Percentiles rank a stretch among this genome's conserved stretches.
Conservation (phyloP, 495 filamentous ascomycete genomes). For the Neurospora cerealis region DNA sequence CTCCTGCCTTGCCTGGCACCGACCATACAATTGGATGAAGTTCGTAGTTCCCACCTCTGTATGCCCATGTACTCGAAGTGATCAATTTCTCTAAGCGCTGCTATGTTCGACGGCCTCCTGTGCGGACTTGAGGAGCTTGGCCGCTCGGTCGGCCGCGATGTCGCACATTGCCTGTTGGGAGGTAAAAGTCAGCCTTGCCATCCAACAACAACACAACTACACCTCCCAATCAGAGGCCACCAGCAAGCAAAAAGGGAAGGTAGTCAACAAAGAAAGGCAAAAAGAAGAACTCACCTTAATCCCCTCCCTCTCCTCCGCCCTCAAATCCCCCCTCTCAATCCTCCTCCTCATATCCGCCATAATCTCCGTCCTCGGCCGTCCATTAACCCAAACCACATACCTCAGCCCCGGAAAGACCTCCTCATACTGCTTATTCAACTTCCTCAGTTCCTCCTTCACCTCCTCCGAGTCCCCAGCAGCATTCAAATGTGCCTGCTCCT, state of each 20-base stretch:
- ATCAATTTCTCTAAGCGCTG: not conserved
- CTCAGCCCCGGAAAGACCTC: constrained; percentile 67
- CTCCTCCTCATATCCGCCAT: constrained; percentile 78
- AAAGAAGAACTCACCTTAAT: constrained; percentile 56
- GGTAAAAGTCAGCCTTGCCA: not conserved
- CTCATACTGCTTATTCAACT: constrained; percentile 77
- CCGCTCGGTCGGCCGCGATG: constrained; percentile 36
- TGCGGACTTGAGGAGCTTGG: constrained; percentile 26
- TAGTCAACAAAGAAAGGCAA: too few species aligned
- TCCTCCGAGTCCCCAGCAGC: constrained; percentile 13
- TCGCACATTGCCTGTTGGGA: constrained; percentile 38
- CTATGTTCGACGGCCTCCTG: constrained; percentile 6
- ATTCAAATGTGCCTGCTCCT: constrained; percentile 71
- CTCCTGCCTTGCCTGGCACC: not conserved
- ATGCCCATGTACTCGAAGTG: not conserved
- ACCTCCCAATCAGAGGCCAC: too few species aligned
- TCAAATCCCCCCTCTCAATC: constrained; percentile 58
- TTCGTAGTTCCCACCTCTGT: not conserved
- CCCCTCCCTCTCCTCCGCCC: constrained; percentile 59
- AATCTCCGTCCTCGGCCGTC: constrained; percentile 58
- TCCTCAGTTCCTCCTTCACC: constrained; percentile 47
- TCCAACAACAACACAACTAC: too few species aligned
- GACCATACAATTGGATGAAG: not conserved
- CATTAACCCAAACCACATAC: constrained; percentile 94
- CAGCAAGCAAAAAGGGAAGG: too few species aligned